phyloP scores from a whole-genome alignment of 78 protist genomes.

The Diacronema lutheri region DNA sequence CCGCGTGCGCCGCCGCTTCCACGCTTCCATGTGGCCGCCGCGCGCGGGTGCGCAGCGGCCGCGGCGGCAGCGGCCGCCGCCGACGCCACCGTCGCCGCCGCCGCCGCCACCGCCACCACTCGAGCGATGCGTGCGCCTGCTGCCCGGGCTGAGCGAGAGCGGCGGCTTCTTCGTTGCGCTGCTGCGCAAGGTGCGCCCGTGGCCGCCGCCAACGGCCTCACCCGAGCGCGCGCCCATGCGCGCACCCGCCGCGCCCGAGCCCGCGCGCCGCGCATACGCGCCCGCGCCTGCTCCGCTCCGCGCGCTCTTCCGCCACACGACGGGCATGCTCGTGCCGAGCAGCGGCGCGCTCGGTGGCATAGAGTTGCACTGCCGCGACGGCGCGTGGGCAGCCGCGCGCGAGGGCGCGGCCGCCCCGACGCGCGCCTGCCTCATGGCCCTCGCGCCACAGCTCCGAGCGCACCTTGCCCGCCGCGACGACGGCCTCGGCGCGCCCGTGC shows the following conservation, averaged over 20 bases:
- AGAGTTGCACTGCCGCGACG: too few species aligned
- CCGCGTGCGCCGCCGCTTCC: background rate
- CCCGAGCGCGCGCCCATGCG: background rate
- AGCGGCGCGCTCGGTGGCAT: too few species aligned
- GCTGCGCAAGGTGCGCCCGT: slow-evolving; percentile 39
- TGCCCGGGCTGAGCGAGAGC: slow-evolving; percentile 86
- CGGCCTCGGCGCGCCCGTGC: too few species aligned
- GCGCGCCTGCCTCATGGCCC: background rate
- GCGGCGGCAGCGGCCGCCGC: too few species aligned
- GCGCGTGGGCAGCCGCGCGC: background rate
- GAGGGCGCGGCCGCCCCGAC: background rate
- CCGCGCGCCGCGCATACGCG: too few species aligned
- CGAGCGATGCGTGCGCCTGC: slow-evolving; percentile 75
- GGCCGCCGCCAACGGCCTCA: background rate
- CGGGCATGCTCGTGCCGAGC: background rate
- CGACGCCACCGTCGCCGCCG: background rate
- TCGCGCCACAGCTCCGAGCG: background rate
- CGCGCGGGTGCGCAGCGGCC: too few species aligned
- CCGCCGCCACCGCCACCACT: slow-evolving; percentile 39
- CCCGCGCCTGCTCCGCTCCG: background rate
- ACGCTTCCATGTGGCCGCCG: slow-evolving; percentile 63
- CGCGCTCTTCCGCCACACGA: background rate
- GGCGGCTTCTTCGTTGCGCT: slow-evolving; percentile 97
- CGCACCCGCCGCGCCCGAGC: background rate
- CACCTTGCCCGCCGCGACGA: background rate